Percentiles rank a stretch among this genome's conserved stretches.
phyloP scores from a whole-genome alignment of 1,284 basidiomycete genomes.

The Lentinus polychrous region DNA sequence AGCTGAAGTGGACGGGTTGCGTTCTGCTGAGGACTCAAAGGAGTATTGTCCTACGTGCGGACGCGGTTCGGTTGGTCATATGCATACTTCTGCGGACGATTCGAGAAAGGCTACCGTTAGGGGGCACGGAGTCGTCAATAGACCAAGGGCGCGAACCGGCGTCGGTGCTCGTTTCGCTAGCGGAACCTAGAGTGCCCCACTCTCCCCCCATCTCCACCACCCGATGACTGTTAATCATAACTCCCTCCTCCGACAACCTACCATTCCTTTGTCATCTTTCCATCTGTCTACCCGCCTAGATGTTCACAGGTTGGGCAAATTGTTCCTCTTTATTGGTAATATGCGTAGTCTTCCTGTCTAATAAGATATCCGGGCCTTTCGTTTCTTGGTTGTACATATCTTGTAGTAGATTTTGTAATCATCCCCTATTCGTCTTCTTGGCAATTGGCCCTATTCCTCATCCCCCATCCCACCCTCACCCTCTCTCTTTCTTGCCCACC shows the following conservation, averaged over 20 bases:
- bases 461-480: neutral
- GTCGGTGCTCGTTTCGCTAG: conserved; percentile 53
- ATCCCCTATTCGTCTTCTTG: neutral
- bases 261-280: conserved; percentile 5
- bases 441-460: neutral
- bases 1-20: conserved; percentile 54
- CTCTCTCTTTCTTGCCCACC: conserved; percentile 1
- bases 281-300: conserved; percentile 1
- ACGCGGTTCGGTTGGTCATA: conserved; percentile 28
- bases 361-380: conserved; percentile 1
- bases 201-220: neutral
- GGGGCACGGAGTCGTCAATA: conserved; percentile 46
- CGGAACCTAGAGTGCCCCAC: conserved; percentile 27
- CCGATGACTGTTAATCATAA: neutral
- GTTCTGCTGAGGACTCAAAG: conserved; percentile 29
- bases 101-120: conserved; percentile 20
- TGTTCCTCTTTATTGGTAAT: conserved; percentile 15
- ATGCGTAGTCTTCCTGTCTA: conserved; percentile 5
- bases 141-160: conserved; percentile 64
- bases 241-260: conserved; percentile 1
- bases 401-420: neutral
- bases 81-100: conserved; percentile 15
- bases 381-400: conserved; percentile 5
- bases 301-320: conserved; percentile 6
- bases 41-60: conserved; percentile 58